These are phyloP conservation scores for Nectriaceae sp. DNA, from an alignment of 2,329 filamentous ascomycete genomes.

Conservation along the genomic window DNA sequence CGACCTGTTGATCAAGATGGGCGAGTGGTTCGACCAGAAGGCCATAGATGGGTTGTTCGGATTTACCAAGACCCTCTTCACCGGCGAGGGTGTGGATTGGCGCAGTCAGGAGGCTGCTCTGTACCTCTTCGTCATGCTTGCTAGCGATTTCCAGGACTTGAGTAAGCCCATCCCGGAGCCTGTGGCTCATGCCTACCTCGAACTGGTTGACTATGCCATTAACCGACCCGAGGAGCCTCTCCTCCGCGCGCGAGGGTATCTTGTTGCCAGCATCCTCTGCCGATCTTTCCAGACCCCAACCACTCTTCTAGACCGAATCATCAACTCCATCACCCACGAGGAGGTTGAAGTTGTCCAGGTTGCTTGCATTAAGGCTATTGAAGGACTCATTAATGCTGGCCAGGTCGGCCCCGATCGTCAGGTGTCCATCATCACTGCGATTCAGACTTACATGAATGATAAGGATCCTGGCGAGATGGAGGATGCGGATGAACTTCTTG, in stretches of 20 bases:
- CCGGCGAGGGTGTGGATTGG: slow-evolving; percentile 53
- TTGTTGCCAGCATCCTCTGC: slow-evolving; percentile 80
- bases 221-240: slow-evolving; percentile 70
- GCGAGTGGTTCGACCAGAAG: slow-evolving; percentile 80
- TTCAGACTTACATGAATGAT: slow-evolving; percentile 72
- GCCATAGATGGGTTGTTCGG: slow-evolving; percentile 78
- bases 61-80: slow-evolving; percentile 75
- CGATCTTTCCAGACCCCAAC: slow-evolving; percentile 66
- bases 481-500: slow-evolving; percentile 88
- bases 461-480: slow-evolving; percentile 83
- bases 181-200: slow-evolving; percentile 72
- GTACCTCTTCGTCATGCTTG: slow-evolving; percentile 81
- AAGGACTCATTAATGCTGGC: slow-evolving; percentile 62
- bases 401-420: slow-evolving; percentile 59
- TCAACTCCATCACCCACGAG: slow-evolving; percentile 75
- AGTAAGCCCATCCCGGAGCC: slow-evolving; percentile 69
- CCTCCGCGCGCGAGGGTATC: slow-evolving; percentile 81
- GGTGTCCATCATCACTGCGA: slow-evolving; percentile 58
- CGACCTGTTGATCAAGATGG: slow-evolving; percentile 88
- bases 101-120: slow-evolving; percentile 76
- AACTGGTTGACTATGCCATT: slow-evolving; percentile 78
- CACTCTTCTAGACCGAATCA: slow-evolving; percentile 68
- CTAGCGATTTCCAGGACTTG: slow-evolving; percentile 81
- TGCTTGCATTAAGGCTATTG: slow-evolving; percentile 83
- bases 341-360: slow-evolving; percentile 88